Conservation (phyloP, 805 yeast genomes). For the Candida montana region DNA sequence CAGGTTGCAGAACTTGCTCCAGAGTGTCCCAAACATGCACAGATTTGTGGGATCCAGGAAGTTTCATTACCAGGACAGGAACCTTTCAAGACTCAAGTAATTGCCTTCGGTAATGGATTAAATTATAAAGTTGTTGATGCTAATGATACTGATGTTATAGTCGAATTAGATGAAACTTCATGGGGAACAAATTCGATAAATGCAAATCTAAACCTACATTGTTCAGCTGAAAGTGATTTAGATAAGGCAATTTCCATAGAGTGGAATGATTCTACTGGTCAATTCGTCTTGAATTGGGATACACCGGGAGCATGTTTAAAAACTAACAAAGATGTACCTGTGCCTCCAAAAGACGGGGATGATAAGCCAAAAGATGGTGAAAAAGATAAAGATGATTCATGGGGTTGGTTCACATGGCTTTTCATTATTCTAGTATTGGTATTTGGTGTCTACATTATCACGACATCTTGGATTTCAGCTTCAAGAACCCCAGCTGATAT, state of each 20-base stretch:
- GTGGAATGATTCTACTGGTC: constrained; percentile 16
- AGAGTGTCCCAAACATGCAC: constrained; percentile 65
- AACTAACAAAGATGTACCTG: constrained; percentile 22
- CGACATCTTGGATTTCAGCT: constrained; percentile 72
- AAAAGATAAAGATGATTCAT: constrained; percentile 29
- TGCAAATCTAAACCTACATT: constrained; percentile 43
- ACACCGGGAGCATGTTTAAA: constrained; percentile 40
- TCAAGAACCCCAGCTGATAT: constrained; percentile 62
- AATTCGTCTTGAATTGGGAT: constrained; percentile 30
- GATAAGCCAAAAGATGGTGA: constrained; percentile 23
- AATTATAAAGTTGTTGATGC: constrained; percentile 27
- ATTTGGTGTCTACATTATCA: constrained; percentile 65
- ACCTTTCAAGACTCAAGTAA: constrained; percentile 51
- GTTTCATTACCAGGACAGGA: constrained; percentile 46
- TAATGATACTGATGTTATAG: constrained; percentile 28
- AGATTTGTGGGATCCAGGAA: constrained; percentile 69
- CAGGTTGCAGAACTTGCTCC: constrained; percentile 28
- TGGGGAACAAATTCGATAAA: constrained; percentile 66
- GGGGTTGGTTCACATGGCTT: constrained; percentile 83
- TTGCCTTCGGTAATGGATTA: constrained; percentile 47
- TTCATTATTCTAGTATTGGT: constrained; percentile 69
- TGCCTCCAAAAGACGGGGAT: constrained; percentile 16
- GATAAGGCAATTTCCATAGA: constrained; percentile 15
- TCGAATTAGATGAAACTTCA: constrained; percentile 44
- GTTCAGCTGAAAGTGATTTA: constrained; percentile 34